Evolutionary conservation across 331 rosid species (phyloP), one percentile per base, ranked within the genome.

Genomic region (Rosa hybrid): DNA sequence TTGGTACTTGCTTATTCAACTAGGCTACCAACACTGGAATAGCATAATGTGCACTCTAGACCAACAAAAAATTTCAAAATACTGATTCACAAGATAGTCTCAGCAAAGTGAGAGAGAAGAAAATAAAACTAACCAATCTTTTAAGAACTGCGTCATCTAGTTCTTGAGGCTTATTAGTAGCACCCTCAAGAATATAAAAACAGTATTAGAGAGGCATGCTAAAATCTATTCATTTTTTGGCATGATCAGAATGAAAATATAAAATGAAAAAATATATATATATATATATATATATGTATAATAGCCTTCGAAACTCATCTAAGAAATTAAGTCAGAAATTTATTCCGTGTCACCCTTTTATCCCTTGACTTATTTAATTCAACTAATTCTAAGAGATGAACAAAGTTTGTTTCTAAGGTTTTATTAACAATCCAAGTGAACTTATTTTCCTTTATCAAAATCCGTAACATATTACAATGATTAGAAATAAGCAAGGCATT

Each of bases 121-220:
- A 68, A 63, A 75, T 82, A 27, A 82, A 81, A 87, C 83, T 68
- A 77, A 95, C 98, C 93, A 95, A 86, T 88, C 98, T 91, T 89
- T 98, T 87, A 64, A 95, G 94, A 81, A 95, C 98, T 11, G 98
- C 98, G 38, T 95, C 98, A 86, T 95, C 98, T 84, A 95, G 83
- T 83, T 95, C 98, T 82, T 92, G 98, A 0, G 98, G 98, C 94
- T 92, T 95, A 85, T 95, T 95, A 41, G 98, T 95, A 38, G 98
- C 98, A 86, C 98, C 98, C 92, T 78, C 62, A 83, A 76, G 46
- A 18, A 82, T 68, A 85, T 53, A 65, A 78, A 78, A 84, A 49
- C 39, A 75, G 50, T 46, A 74, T 50, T 21, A 77, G 68, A 12
- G 59, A 30, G 51, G 51, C 23, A 21, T 23, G 8, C 14, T 30